A percentile compares a stretch with the other conserved stretches of the same genome.
These are phyloP conservation scores for Blastobotrys peoriensis DNA, from an alignment of 805 yeast genomes.

Conservation along the genomic window DNA sequence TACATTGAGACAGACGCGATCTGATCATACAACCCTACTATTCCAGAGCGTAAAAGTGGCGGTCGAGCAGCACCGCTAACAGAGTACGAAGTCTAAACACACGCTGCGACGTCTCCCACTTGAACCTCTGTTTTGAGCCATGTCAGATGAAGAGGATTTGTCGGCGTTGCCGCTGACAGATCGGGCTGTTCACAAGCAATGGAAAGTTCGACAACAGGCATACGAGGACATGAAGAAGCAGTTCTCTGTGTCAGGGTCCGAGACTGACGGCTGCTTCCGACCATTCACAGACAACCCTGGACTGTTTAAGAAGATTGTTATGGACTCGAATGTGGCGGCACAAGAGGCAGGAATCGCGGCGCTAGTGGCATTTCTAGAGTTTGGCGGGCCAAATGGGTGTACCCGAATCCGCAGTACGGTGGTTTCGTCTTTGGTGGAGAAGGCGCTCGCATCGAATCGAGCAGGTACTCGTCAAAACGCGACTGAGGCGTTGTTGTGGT, in stretches of 20 bases:
- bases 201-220: constrained; percentile 84
- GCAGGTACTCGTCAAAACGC: constrained; percentile 66
- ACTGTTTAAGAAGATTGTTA: constrained; percentile 49
- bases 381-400: constrained; percentile 45
- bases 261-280: constrained; percentile 49
- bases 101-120: no score
- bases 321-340: constrained; percentile 85
- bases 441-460: constrained; percentile 71
- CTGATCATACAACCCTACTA: no score
- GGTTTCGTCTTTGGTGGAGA: constrained; percentile 55
- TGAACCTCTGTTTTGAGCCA: no score
- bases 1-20: no score
- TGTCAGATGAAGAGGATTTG: constrained; percentile 19
- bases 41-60: no score
- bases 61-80: no score
- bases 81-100: no score
- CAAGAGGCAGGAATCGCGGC: constrained; percentile 74
- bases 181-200: constrained; percentile 58
- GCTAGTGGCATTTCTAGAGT: constrained; percentile 48
- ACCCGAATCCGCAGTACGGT: constrained; percentile 25
- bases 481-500: constrained; percentile 51
- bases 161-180: constrained; percentile 55
- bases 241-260: constrained; percentile 50
- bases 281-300: constrained; percentile 49
- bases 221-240: constrained; percentile 57